Evolutionary conservation across 306 rosid genomes (phyloP).

Genomic region (Nissolia schottii): DNA sequence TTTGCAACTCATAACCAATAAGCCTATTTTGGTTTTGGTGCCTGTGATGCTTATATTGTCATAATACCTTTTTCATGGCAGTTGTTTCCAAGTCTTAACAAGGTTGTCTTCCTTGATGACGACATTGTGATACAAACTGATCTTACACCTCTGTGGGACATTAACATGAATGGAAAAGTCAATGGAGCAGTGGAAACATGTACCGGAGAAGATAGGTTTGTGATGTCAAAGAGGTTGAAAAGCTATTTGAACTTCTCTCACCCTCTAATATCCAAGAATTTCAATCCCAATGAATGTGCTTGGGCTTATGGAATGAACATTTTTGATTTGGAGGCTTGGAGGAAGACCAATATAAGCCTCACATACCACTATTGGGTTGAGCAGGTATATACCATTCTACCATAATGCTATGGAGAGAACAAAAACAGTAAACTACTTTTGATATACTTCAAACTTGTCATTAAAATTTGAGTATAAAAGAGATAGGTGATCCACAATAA

Average conservation of each 20-base stretch:
- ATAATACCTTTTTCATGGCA: constrained; percentile 28
- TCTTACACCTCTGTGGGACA: constrained; percentile 98
- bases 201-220: constrained; percentile 83
- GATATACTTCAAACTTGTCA: neutral
- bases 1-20: neutral
- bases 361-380: constrained; percentile 88
- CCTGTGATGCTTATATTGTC: constrained; percentile 20
- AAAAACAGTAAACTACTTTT: neutral
- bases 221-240: constrained; percentile 90
- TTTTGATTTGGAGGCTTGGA: constrained; percentile 94
- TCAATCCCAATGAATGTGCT: constrained; percentile 79
- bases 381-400: constrained; percentile 42
- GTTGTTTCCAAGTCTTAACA: constrained; percentile 92
- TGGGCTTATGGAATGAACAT: constrained; percentile 99
- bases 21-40: neutral
- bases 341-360: constrained; percentile 88
- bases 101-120: constrained; percentile 93
- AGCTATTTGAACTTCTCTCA: constrained; percentile 98
- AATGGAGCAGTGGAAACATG: constrained; percentile 99
- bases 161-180: constrained; percentile 85
- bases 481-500: constrained; percentile 1
- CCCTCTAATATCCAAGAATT: constrained; percentile 60
- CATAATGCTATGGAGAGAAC: neutral
- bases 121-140: constrained; percentile 95
- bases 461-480: constrained; percentile 1